phyloP scores from a whole-genome alignment of 768 basidiomycete species.

The Lactarius psammicola region DNA sequence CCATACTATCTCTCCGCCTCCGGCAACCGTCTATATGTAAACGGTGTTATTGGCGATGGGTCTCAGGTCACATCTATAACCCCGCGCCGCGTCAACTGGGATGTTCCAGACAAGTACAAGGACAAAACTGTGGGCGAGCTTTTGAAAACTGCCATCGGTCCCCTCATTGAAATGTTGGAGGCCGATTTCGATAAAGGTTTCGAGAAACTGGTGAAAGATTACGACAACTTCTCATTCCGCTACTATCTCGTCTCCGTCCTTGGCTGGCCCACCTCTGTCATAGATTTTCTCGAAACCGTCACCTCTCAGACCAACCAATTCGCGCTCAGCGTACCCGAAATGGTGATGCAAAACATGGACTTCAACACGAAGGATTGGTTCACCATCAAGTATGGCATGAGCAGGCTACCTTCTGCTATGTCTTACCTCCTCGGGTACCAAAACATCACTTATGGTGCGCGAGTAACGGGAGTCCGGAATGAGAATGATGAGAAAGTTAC shows the following conservation, averaged over 20 bases:
- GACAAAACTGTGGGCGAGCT: conserved; percentile 23
- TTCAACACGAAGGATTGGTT: conserved; percentile 30
- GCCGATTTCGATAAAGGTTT: conserved; percentile 25
- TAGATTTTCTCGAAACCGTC: conserved; percentile 32
- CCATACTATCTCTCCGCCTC: conserved; percentile 25
- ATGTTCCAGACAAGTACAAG: conserved; percentile 6
- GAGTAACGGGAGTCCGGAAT: background rate
- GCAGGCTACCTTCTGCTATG: conserved; percentile 30
- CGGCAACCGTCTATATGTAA: conserved; percentile 27
- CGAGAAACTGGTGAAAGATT: conserved; percentile 20
- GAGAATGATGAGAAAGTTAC: conserved; percentile 19
- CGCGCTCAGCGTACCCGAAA: conserved; percentile 31
- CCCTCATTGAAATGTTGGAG: conserved; percentile 18
- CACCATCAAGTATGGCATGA: conserved; percentile 30
- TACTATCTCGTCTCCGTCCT: conserved; percentile 23
- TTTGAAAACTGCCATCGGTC: conserved; percentile 18
- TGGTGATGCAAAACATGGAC: conserved; percentile 32
- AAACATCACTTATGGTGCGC: conserved; percentile 29
- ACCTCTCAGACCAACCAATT: conserved; percentile 32
- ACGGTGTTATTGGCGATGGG: conserved; percentile 9
- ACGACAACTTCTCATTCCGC: conserved; percentile 30
- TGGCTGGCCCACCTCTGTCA: conserved; percentile 26
- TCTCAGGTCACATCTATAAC: conserved; percentile 8
- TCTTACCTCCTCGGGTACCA: conserved; percentile 27
- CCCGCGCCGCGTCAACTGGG: conserved; percentile 12